Evolutionary conservation across 2,329 filamentous ascomycete genomes (phyloP).

Genomic region (Colletotrichum sp.): DNA sequence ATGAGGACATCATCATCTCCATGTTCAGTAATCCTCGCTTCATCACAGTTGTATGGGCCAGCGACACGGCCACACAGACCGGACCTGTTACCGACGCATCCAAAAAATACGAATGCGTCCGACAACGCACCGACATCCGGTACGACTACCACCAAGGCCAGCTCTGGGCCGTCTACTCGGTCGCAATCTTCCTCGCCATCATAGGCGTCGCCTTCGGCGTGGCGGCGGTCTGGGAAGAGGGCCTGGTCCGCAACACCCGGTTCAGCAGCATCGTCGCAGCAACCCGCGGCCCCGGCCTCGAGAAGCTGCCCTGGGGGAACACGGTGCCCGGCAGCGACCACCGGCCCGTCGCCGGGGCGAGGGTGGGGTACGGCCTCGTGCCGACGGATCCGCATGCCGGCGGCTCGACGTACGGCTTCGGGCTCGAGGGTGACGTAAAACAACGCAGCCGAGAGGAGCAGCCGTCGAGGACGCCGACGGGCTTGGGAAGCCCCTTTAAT

Average conservation of each 20-base stretch:
- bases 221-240: slow-evolving; percentile 33
- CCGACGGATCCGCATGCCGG: slow-evolving; percentile 23
- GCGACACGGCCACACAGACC: slow-evolving; percentile 22
- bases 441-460: not conserved
- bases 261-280: slow-evolving; percentile 45
- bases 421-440: slow-evolving; percentile 33
- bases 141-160: slow-evolving; percentile 31
- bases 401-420: slow-evolving; percentile 30
- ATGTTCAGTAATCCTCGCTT: slow-evolving; percentile 38
- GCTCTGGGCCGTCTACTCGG: slow-evolving; percentile 39
- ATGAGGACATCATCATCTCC: slow-evolving; percentile 39
- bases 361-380: slow-evolving; percentile 21
- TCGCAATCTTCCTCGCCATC: slow-evolving; percentile 32
- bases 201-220: slow-evolving; percentile 32
- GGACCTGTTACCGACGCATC: slow-evolving; percentile 25
- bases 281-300: slow-evolving; percentile 38
- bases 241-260: slow-evolving; percentile 37
- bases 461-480: slow-evolving; percentile 1
- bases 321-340: slow-evolving; percentile 5
- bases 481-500: slow-evolving; percentile 6
- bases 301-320: slow-evolving; percentile 31
- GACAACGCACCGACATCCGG: slow-evolving; percentile 27
- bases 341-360: slow-evolving; percentile 9
- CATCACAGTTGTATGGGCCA: slow-evolving; percentile 35
- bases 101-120: slow-evolving; percentile 25